phyloP scores from a whole-genome alignment of 1,139 yeast species.

The Nakaseomyces bracarensis region DNA sequence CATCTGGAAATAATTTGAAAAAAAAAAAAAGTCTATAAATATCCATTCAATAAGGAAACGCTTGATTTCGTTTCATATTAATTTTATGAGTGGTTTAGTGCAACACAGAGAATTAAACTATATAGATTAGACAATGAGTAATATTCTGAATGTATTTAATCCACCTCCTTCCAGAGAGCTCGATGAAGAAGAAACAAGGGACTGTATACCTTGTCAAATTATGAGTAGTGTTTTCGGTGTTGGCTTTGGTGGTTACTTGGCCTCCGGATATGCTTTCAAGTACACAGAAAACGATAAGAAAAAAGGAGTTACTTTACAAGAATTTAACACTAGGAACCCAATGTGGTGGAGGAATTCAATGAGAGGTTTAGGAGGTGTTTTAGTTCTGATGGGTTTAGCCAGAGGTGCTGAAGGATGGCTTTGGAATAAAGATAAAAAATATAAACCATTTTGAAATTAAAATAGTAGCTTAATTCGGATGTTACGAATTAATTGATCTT shows the following conservation, averaged over 20 bases:
- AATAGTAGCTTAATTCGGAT: no score
- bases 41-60: no score
- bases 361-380: conserved; percentile 42
- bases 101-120: no score
- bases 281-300: conserved; percentile 33
- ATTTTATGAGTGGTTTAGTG: no score
- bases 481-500: background rate
- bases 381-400: conserved; percentile 47
- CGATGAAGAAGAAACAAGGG: conserved; percentile 36
- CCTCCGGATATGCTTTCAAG: conserved; percentile 43
- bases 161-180: conserved; percentile 45
- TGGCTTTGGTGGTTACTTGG: conserved; percentile 53
- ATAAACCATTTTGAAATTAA: conserved; percentile 6
- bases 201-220: conserved; percentile 57
- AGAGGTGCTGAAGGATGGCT: conserved; percentile 50
- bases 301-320: conserved; percentile 29
- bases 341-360: conserved; percentile 51
- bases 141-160: conserved; percentile 51
- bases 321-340: conserved; percentile 38
- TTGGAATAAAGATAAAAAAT: conserved; percentile 36
- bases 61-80: no score
- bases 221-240: conserved; percentile 51
- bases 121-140: conserved; percentile 33
- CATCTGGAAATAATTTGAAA: no score
- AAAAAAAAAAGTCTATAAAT: no score